These are phyloP conservation scores for Fusarium udum DNA, from an alignment of 2,329 filamentous ascomycete genomes.

Conservation along the genomic window DNA sequence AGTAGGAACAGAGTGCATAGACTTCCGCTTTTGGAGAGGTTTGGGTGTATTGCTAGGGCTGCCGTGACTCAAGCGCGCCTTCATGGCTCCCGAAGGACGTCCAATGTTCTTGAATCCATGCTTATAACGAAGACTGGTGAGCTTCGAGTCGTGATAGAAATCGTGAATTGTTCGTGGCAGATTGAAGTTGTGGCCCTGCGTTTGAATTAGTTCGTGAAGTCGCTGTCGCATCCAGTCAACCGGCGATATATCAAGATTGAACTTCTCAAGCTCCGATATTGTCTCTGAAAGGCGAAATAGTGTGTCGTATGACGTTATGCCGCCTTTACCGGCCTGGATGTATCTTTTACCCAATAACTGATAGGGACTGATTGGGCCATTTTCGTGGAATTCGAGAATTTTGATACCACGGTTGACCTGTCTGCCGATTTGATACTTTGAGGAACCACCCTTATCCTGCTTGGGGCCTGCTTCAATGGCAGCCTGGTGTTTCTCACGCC, in stretches of 20 bases:
- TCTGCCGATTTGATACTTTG: conserved; percentile 63
- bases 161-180: conserved; percentile 61
- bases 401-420: conserved; percentile 65
- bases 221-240: conserved; percentile 67
- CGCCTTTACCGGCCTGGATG: conserved; percentile 53
- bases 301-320: conserved; percentile 63
- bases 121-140: conserved; percentile 59
- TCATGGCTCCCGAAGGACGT: conserved; percentile 59
- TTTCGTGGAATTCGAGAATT: conserved; percentile 62
- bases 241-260: conserved; percentile 61
- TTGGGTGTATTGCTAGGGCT: conserved; percentile 40
- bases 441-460: conserved; percentile 50
- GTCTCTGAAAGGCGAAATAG: conserved; percentile 65
- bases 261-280: conserved; percentile 63
- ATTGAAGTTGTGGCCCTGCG: conserved; percentile 59
- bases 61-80: conserved; percentile 44
- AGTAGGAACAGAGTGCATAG: conserved; percentile 42
- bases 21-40: conserved; percentile 48
- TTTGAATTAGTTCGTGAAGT: conserved; percentile 58
- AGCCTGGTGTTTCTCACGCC: conserved; percentile 58
- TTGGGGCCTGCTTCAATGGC: conserved; percentile 47
- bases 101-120: conserved; percentile 68
- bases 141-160: conserved; percentile 65
- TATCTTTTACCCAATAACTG: conserved; percentile 64
- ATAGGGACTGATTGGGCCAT: conserved; percentile 64